Conservation (phyloP, 75 land plant species). For the Pinus albicaulis region DNA sequence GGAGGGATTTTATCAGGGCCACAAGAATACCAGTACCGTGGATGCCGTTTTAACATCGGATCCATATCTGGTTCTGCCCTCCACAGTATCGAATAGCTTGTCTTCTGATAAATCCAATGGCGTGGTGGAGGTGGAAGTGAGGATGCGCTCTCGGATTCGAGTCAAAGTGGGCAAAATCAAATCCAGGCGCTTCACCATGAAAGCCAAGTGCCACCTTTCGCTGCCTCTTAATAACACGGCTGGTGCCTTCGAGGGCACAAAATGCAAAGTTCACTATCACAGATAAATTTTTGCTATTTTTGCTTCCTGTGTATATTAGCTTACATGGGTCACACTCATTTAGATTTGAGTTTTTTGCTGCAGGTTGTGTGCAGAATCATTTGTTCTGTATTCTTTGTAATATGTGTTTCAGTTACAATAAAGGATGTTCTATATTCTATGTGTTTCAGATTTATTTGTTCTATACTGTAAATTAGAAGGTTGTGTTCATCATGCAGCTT, state of each 20-base stretch:
- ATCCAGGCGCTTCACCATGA: neutral
- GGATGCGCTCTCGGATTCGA: neutral
- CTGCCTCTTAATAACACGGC: neutral
- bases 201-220: neutral
- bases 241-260: neutral
- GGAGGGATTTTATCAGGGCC: constrained; percentile 30
- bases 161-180: constrained; percentile 1
- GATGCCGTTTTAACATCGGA: neutral
- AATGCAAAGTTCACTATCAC: neutral
- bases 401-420: too few species aligned
- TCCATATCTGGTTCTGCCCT: neutral
- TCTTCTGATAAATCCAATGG: neutral
- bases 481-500: too few species aligned
- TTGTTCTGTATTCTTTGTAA: too few species aligned
- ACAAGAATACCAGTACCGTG: constrained; percentile 22
- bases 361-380: too few species aligned
- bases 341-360: too few species aligned
- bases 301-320: too few species aligned
- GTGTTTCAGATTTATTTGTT: too few species aligned
- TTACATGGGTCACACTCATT: too few species aligned
- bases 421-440: too few species aligned
- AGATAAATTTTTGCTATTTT: neutral
- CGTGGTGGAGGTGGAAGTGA: neutral
- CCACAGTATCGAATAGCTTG: neutral
- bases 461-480: too few species aligned